Percentiles rank a stretch among this genome's conserved stretches.
Conservation (phyloP, 352 stramenopile genomes). For the Pythium dissotocum region DNA sequence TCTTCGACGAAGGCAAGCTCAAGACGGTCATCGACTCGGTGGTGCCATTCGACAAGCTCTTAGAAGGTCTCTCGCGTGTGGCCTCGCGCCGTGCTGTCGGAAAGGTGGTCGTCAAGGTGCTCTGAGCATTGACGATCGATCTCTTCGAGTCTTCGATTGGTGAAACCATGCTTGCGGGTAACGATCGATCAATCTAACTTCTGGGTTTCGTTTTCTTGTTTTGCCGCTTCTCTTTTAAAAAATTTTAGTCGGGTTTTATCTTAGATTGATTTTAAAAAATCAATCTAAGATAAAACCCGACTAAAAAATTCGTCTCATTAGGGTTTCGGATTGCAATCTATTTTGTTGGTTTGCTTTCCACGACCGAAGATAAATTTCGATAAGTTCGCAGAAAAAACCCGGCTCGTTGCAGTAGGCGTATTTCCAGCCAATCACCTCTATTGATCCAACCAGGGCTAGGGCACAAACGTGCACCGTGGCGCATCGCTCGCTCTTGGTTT, state of each 20-base stretch:
- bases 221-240: too few species aligned
- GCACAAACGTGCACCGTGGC: background rate
- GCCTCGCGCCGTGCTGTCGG: conserved; percentile 43
- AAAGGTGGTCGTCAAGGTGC: conserved; percentile 13
- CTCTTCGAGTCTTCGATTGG: too few species aligned
- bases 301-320: background rate
- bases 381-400: conserved; percentile 19
- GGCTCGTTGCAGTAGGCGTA: background rate
- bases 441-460: conserved; percentile 22
- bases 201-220: too few species aligned
- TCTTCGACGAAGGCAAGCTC: conserved; percentile 38
- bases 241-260: too few species aligned
- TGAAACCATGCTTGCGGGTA: too few species aligned
- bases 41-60: conserved; percentile 41
- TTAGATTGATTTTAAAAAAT: too few species aligned
- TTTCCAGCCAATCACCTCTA: conserved; percentile 10
- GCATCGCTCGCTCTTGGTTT: conserved; percentile 27
- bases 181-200: too few species aligned
- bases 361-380: background rate
- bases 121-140: background rate
- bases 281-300: too few species aligned
- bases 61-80: conserved; percentile 41
- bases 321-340: background rate
- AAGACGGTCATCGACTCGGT: conserved; percentile 37
- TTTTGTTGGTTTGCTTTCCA: background rate